phyloP scores from a whole-genome alignment of 805 yeast species.

The Metschnikowia borealis region DNA sequence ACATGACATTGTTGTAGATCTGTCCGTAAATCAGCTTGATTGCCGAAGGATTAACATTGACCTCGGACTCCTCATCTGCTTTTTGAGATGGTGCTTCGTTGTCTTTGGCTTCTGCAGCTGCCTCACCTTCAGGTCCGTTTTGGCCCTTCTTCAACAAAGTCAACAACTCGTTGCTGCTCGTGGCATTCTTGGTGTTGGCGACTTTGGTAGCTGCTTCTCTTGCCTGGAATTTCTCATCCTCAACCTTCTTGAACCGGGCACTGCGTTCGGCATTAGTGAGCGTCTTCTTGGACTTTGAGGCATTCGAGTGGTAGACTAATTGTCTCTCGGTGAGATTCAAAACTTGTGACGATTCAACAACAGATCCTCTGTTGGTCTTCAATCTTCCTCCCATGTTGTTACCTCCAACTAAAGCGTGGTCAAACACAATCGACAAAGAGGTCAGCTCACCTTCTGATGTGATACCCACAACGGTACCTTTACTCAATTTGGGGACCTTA shows the following conservation, averaged over 20 bases:
- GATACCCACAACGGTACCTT: constrained; percentile 83
- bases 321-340: constrained; percentile 75
- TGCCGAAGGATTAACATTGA: constrained; percentile 25
- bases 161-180: constrained; percentile 30
- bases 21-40: constrained; percentile 42
- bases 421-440: constrained; percentile 78
- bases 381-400: constrained; percentile 75
- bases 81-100: neutral
- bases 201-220: constrained; percentile 9
- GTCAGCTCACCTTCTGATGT: constrained; percentile 55
- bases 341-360: constrained; percentile 75
- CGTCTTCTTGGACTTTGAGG: constrained; percentile 43
- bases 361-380: constrained; percentile 74
- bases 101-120: neutral
- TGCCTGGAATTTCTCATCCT: constrained; percentile 2
- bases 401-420: constrained; percentile 77
- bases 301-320: constrained; percentile 69
- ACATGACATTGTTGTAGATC: constrained; percentile 41
- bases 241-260: constrained; percentile 9
- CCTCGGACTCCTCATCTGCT: constrained; percentile 15
- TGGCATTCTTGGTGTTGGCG: constrained; percentile 17
- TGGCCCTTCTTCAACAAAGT: constrained; percentile 25
- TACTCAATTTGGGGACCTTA: constrained; percentile 79
- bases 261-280: constrained; percentile 21
- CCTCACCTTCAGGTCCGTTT: constrained; percentile 15